Evolutionary conservation across 768 basidiomycete species (phyloP).

Genomic region (Rhizopogon vesiculosus): DNA sequence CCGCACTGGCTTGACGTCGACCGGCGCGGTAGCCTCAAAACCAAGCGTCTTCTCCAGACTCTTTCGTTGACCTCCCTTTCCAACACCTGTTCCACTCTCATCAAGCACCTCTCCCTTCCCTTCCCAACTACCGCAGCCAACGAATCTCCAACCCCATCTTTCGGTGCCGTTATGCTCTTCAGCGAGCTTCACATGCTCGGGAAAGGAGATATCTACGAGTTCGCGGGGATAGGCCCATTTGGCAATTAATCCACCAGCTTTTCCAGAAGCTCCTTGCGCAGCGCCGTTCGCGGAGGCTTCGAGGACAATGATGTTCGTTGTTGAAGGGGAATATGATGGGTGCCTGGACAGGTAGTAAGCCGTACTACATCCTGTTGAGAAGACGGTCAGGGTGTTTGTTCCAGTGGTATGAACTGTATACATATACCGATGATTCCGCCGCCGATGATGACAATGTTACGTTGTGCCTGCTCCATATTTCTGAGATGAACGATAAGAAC

Average conservation of each 20-base stretch:
- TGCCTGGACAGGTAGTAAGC: conserved; percentile 76
- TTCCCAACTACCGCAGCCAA: conserved; percentile 70
- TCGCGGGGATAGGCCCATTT: conserved; percentile 79
- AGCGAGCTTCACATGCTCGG: conserved; percentile 72
- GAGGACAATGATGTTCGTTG: conserved; percentile 53
- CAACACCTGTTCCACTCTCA: conserved; percentile 17
- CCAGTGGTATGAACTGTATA: neutral
- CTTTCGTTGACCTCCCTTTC: conserved; percentile 32
- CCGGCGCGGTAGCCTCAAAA: conserved; percentile 18
- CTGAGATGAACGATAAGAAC: neutral
- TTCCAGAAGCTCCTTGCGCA: conserved; percentile 80
- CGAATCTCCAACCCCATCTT: conserved; percentile 82
- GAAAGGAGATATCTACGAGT: conserved; percentile 58
- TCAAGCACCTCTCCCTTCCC: conserved; percentile 45
- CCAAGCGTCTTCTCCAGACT: conserved; percentile 56
- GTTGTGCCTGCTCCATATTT: conserved; percentile 16
- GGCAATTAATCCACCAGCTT: conserved; percentile 82
- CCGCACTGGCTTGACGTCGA: conserved; percentile 15
- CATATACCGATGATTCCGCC: conserved; percentile 74
- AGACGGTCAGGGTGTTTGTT: neutral
- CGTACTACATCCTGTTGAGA: conserved; percentile 43
- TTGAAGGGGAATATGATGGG: conserved; percentile 36
- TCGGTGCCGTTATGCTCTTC: conserved; percentile 60
- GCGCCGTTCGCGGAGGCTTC: conserved; percentile 64
- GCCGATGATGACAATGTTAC: conserved; percentile 69